Evolutionary conservation across 2,329 filamentous ascomycete genomes (phyloP), one percentile per base, ranked within the genome.

Genomic region (Cytospora schulzeri): DNA sequence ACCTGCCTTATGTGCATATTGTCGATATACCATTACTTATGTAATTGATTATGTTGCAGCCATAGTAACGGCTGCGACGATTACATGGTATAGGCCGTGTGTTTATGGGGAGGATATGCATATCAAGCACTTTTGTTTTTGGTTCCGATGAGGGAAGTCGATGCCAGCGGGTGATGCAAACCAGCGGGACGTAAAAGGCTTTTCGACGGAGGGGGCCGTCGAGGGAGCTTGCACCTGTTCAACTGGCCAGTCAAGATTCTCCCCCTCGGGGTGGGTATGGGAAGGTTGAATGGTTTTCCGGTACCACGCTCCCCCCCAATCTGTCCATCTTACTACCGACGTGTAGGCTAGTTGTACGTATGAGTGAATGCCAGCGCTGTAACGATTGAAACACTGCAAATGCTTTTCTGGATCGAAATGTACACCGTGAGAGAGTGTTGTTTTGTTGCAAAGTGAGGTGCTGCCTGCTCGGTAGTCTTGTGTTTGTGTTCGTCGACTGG

Each of bases 1-100:
- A 24, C 33, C 17, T 51, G 19, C 33, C 45, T 33, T 28, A 9
- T 17, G 33, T 62, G 60, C 60, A 62, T 62, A 54, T 50, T 38
- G 38, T 41, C 31, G 35, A 56, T 51, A 51, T 54, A 38, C 55
- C 29, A 33, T 62, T 50, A 29, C 38, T 38, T 15, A 24, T 56
- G 33, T 57, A 29, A 17, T 35, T 45, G 29, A 29, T 35, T 33
- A 50, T 19, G 52, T 24, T 28, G 41, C 52, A 28, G 24, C 29
- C 15, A 56, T 22, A 12, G 29, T 5, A 31, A 35, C 41, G 2
- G 22, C 60, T 62, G 59, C 50, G 28, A 56, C 24, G 52, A n/a
- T 55, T 35, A 38, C 38, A 56, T 45, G 24, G 8, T 51, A 56
- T 53, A 50, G 11, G 38, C 48, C 11, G 26, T 50, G 33, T n/a